Conservation (phyloP, 2,329 filamentous ascomycete genomes). For the Stagonosporopsis chrysanthemi region DNA sequence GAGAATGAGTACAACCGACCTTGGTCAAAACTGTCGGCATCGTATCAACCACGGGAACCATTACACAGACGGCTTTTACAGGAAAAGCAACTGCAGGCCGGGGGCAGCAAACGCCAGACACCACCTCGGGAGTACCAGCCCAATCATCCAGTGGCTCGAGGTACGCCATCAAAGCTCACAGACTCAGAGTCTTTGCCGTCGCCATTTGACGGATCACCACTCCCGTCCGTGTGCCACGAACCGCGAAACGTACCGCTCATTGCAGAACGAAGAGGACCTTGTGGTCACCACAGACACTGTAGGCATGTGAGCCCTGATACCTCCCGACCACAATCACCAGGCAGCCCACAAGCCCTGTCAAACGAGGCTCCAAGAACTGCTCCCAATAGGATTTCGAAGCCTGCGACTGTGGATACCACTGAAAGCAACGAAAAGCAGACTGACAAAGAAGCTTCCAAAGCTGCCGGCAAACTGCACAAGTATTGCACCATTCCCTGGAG, state of each 20-base stretch:
- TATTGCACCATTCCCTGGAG: background rate
- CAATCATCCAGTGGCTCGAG: background rate
- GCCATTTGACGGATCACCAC: conserved; percentile 10
- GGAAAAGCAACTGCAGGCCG: background rate
- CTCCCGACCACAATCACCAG: background rate
- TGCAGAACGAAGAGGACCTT: background rate
- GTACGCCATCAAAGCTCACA: background rate
- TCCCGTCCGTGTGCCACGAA: background rate
- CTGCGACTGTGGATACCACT: background rate
- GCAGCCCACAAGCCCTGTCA: background rate
- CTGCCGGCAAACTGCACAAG: background rate
- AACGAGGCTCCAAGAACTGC: background rate
- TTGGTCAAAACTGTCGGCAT: background rate
- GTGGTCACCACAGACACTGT: background rate
- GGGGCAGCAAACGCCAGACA: background rate
- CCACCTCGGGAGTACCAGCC: background rate
- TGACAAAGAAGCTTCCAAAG: background rate
- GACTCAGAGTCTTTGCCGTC: background rate
- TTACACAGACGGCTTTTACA: background rate
- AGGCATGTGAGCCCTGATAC: background rate
- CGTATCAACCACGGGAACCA: background rate
- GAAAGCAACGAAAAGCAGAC: background rate
- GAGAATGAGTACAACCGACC: background rate
- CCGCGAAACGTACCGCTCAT: background rate
- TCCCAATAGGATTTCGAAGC: background rate